These are phyloP conservation scores for Cruciata laevipes DNA, from an alignment of 257 asterid species.

Conservation along the genomic window DNA sequence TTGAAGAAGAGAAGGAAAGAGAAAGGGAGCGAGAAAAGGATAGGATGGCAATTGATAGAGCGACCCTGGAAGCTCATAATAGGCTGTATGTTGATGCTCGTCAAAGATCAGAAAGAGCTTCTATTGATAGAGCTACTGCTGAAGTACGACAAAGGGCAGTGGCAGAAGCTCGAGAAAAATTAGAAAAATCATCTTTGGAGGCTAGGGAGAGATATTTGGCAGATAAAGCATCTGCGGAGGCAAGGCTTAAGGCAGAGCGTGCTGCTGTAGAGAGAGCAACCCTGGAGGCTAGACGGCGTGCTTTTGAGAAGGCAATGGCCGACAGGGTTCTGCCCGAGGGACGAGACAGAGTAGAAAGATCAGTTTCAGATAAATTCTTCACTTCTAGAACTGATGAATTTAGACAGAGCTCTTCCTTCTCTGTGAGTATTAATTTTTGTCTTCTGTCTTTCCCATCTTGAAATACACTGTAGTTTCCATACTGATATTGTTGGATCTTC, in stretches of 20 bases:
- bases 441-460: conserved; percentile 6
- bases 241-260: conserved; percentile 68
- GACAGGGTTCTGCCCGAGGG: conserved; percentile 35
- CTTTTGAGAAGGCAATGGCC: conserved; percentile 60
- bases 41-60: conserved; percentile 73
- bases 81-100: conserved; percentile 59
- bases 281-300: conserved; percentile 78
- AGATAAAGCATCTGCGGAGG: conserved; percentile 53
- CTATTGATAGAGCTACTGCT: conserved; percentile 51
- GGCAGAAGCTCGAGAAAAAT: conserved; percentile 54
- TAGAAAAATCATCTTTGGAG: conserved; percentile 52
- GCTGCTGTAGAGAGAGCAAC: conserved; percentile 86
- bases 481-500: conserved; percentile 36
- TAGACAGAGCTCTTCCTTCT: conserved; percentile 44
- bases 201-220: conserved; percentile 48
- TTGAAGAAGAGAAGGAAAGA: conserved; percentile 85
- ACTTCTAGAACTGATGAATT: conserved; percentile 43
- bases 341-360: conserved; percentile 40
- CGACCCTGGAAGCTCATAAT: conserved; percentile 55
- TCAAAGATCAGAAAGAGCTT: conserved; percentile 60
- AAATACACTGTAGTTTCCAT: conserved; percentile 21
- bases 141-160: conserved; percentile 59
- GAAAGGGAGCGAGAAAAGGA: conserved; percentile 97
- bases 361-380: conserved; percentile 46
- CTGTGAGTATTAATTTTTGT: conserved; percentile 50